Base-by-base conservation (phyloP, 352 stramenopile genomes). In the Globisporangium middletonii region DNA sequence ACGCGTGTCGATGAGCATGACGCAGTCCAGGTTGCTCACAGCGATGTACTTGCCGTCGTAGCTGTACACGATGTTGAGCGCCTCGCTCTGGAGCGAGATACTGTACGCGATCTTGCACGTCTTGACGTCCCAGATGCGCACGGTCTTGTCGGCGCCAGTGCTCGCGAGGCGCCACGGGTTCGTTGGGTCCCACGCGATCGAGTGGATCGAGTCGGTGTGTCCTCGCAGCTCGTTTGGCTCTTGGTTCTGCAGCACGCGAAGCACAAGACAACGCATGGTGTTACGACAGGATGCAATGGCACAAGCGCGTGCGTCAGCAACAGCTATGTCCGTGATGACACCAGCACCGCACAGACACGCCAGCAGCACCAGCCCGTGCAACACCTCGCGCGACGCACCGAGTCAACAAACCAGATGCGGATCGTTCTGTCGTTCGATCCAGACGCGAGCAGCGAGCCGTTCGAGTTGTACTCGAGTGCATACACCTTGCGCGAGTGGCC, bases 41-140 rank as follows among this genome's bases (percentile, higher is more conserved):
- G 81, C 84, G 30, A 94, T 85, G 66, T 84, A 92, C 64, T 91
- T 91, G 55, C 74, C 80, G 52, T 94, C 84, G 50, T 79, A 71
- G 59, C 75, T 90, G 65, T 90, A 94, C 4, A 85, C 77, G 42
- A 94, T 78, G 60, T 90, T 92, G 26, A 90, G 65, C 53, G 79
- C 77, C 42, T 90, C 79, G 63, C 67, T 83, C 63, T 80, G 77
- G 13, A 92, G 65, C 52, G 82, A 87, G 42, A 92, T 81, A 56
- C 74, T 91, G 61, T 89, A 75, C 59, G 76, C 63, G 57, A 91
- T 88, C 59, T 86, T 86, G 62, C 80, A 73, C 27, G 68, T 84
- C 70, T 92, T 94, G 63, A 71, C 59, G 67, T 94, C 80, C 84
- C 84, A 94, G 43, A 92, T 75, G 60, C 84, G 84, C 57, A 94